Percentiles rank a stretch among this genome's conserved stretches.
Evolutionary conservation across 2,329 filamentous ascomycete genomes (phyloP).

Genomic region (Colletotrichum costaricense): DNA sequence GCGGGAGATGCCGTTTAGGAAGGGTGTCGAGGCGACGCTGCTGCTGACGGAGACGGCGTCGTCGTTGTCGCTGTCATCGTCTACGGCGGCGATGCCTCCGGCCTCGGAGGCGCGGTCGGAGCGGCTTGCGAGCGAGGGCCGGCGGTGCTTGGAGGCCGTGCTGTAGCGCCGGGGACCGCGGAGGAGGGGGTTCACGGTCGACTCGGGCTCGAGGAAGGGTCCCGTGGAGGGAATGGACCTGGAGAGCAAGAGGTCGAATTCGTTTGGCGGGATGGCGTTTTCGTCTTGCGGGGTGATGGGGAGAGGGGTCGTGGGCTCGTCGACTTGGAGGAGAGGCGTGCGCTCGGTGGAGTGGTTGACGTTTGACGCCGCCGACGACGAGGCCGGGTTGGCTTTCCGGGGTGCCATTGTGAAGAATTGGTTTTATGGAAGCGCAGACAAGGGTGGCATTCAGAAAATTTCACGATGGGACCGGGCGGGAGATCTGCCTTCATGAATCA

Average conservation of each 20-base stretch:
- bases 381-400: background rate
- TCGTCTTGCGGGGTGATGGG: slow-evolving; percentile 35
- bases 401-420: slow-evolving; percentile 1
- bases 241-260: slow-evolving; percentile 51
- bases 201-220: slow-evolving; percentile 55
- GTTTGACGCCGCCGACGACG: background rate
- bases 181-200: slow-evolving; percentile 53
- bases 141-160: slow-evolving; percentile 26
- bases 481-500: slow-evolving; percentile 8
- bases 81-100: background rate
- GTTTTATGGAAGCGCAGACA: background rate
- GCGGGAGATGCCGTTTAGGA: slow-evolving; percentile 58
- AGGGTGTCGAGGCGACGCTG: slow-evolving; percentile 41
- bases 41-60: slow-evolving; percentile 30
- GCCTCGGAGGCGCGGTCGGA: slow-evolving; percentile 5
- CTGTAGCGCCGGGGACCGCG: slow-evolving; percentile 46
- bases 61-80: background rate
- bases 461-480: background rate
- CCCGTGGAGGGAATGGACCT: slow-evolving; percentile 50
- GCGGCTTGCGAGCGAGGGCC: slow-evolving; percentile 22
- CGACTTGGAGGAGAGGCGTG: slow-evolving; percentile 21
- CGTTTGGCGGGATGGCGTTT: slow-evolving; percentile 46
- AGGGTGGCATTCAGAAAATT: background rate
- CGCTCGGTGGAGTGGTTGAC: slow-evolving; percentile 1
- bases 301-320: slow-evolving; percentile 26